Percentiles rank a stretch among this genome's conserved stretches.
phyloP scores from a whole-genome alignment of 805 yeast genomes.

The Phaffomyces thermotolerans region DNA sequence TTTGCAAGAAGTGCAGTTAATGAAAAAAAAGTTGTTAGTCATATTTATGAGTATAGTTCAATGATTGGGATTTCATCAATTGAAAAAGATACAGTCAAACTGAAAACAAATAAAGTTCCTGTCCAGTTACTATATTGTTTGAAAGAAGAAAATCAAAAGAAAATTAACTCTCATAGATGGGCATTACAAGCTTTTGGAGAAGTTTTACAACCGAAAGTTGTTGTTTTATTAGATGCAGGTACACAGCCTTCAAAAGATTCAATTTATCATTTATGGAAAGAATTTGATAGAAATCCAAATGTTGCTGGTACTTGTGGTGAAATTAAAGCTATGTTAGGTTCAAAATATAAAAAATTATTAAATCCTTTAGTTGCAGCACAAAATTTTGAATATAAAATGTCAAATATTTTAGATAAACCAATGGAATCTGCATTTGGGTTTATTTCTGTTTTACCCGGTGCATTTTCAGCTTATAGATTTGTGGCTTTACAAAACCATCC shows the following conservation, averaged over 20 bases:
- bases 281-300: slow-evolving; percentile 63
- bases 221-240: slow-evolving; percentile 87
- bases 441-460: slow-evolving; percentile 92
- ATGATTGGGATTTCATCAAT: slow-evolving; percentile 77
- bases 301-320: slow-evolving; percentile 99
- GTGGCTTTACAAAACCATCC: slow-evolving; percentile 61
- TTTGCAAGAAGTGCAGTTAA: slow-evolving; percentile 89
- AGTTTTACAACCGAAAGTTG: slow-evolving; percentile 71
- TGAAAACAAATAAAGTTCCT: slow-evolving; percentile 67
- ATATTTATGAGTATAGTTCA: slow-evolving; percentile 89
- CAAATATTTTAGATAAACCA: slow-evolving; percentile 92
- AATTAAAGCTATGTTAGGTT: slow-evolving; percentile 79
- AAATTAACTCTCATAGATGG: slow-evolving; percentile 96
- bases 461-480: slow-evolving; percentile 90
- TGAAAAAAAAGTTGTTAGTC: slow-evolving; percentile 74
- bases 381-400: slow-evolving; percentile 93
- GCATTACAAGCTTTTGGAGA: slow-evolving; percentile 90
- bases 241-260: slow-evolving; percentile 84
- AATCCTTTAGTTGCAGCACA: slow-evolving; percentile 95
- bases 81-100: slow-evolving; percentile 53
- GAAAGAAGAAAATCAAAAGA: slow-evolving; percentile 82
- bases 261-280: slow-evolving; percentile 82
- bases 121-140: slow-evolving; percentile 84
- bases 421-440: slow-evolving; percentile 93
- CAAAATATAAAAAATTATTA: slow-evolving; percentile 41